Conservation (phyloP, 345 rosid species). For the Aquilaria malaccensis region DNA sequence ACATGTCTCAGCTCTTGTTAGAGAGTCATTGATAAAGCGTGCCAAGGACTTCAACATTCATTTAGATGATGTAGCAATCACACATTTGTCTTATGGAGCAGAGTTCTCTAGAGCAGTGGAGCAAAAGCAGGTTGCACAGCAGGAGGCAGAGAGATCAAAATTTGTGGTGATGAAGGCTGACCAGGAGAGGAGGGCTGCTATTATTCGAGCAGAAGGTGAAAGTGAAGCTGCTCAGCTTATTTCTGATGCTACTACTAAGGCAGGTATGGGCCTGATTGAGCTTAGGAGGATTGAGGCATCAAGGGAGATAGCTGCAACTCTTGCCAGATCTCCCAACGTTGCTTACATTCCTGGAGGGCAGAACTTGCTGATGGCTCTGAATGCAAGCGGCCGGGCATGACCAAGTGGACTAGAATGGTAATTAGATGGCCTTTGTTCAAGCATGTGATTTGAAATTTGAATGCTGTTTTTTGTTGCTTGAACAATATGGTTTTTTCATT, state of each 20-base stretch:
- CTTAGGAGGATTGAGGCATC: slow-evolving; percentile 97
- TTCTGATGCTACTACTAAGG: slow-evolving; percentile 74
- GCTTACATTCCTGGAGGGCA: slow-evolving; percentile 87
- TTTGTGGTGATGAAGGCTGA: slow-evolving; percentile 96
- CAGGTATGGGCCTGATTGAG: slow-evolving; percentile 89
- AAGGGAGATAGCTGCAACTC: slow-evolving; percentile 82
- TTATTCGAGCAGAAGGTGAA: slow-evolving; percentile 97
- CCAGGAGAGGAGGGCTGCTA: slow-evolving; percentile 96
- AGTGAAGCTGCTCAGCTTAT: slow-evolving; percentile 92
- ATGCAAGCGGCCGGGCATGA: slow-evolving; percentile 28
- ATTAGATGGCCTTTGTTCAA: background rate
- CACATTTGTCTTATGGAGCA: slow-evolving; percentile 81
- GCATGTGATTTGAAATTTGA: too few relatives aligned
- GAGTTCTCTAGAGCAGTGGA: slow-evolving; percentile 97
- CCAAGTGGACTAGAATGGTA: slow-evolving; percentile 31
- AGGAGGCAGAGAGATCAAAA: slow-evolving; percentile 96
- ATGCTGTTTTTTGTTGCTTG: too few relatives aligned
- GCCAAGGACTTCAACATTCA: slow-evolving; percentile 84
- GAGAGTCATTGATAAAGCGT: slow-evolving; percentile 59
- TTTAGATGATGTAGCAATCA: slow-evolving; percentile 93
- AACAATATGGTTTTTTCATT: too few relatives aligned
- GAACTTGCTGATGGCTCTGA: slow-evolving; percentile 70
- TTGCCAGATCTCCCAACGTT: slow-evolving; percentile 84
- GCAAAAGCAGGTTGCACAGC: slow-evolving; percentile 99
- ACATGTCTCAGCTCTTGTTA: slow-evolving; percentile 84